Evolutionary conservation across 179 eudicot genomes (phyloP), one percentile per base, ranked within the genome.

Genomic region (Carnegiea gigantea): DNA sequence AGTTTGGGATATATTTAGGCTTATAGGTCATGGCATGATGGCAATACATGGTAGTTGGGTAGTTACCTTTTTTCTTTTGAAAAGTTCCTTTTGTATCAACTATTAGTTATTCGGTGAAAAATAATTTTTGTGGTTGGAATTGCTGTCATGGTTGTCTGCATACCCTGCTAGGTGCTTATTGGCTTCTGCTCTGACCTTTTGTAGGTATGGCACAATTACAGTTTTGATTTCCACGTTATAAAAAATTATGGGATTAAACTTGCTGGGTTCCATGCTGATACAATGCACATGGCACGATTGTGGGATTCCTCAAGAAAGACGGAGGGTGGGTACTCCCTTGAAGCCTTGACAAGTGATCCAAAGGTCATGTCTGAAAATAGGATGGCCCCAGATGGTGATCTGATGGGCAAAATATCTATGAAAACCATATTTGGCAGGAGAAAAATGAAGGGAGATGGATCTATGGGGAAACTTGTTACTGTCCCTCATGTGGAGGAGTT

Each of bases 191-290:
- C 18, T 80, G 17, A 79, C 49, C 64, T 68, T 87, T 43, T 91
- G 85, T 86, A 97, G 99, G 99, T 97, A 26, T 97, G 99, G 99
- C 99, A 97, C 89, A 97, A 97, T 83, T 97, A 95, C 87, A 97
- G 99, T 90, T 97, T 97, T 87, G 99, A 97, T 85, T 90, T 90
- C 89, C 99, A 97, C 82, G 85, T 97, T 57, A 53, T 97, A 85
- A 92, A 93, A 83, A 97, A 95, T 84, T 91, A 93, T 79, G 99
- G 97, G 72, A 82, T 97, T 36, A 91, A 88, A 81, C 74, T 91
- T 17, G 86, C 91, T 81, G 99, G 98, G 72, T 95, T 97, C 88
- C 93, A 89, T 87, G 99, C 98, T 84, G 99, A 97, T 85, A 97
- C 99, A 40, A 95, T 97, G 99, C 99, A 97, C 87, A 92, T 97